Evolutionary conservation across 176 grass and related monocot species (phyloP), one percentile per base, ranked within the genome.

Genomic region (Aechmea fasciata): DNA sequence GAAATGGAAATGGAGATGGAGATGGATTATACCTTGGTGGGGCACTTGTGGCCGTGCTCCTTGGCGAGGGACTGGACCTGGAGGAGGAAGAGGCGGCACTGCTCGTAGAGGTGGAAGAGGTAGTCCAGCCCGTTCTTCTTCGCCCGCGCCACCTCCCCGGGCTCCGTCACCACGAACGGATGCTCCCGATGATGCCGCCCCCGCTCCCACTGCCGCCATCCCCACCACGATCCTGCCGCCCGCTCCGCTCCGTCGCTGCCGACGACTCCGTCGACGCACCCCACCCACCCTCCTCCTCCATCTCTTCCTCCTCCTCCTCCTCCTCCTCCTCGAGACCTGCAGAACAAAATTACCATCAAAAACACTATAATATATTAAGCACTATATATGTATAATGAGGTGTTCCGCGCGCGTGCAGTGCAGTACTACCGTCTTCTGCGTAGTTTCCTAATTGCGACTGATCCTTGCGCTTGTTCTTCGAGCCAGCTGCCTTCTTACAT

Each of bases 101-200:
- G 90, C 84, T 99, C 94, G 75, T 93, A 93, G 50, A 99, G 77
- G 71, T 99, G 90, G 94, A 99, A 99, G 48, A 99, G 76, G 74
- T 99, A 99, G 67, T 99, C 94, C 9, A 99, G 82, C 10, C 94
- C 94, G 75, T 99, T 99, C 86, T 99, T 99, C 87, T 99, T 99
- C 11, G 94, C 94, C 25, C 94, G 65, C 11, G 94, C 94, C 71
- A 99, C 90, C 80, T 99, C 94, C 8, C 94, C 94, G 11, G 94
- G 94, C 69, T 93, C 94, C 54, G 94, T 99, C 78, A 99, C 94
- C 26, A 99, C 86, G 84, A 99, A 99, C 11, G 94, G 94, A 74
- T 99, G 94, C 80, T 99, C 94, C 66, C 94, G 65, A 81, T 93
- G 94, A 68, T 85, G 65, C 82, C 85, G 82, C 12, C 70, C 41